phyloP scores from a whole-genome alignment of 495 filamentous ascomycete species.

The Pyrenopolyporus hunteri region DNA sequence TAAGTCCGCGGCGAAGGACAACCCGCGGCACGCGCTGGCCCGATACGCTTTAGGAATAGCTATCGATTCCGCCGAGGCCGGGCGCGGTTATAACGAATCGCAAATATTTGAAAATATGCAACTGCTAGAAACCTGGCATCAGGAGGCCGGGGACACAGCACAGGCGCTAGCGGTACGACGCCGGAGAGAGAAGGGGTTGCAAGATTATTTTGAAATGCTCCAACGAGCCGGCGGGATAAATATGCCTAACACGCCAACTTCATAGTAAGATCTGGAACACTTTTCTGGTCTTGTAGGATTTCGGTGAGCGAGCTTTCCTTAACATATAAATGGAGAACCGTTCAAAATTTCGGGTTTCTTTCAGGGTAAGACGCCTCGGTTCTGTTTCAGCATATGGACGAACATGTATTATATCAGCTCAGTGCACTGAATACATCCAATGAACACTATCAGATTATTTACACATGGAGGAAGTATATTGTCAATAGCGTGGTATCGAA shows the following conservation, averaged over 20 bases:
- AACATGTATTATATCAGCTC: conserved; percentile 3
- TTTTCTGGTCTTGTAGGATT: neutral
- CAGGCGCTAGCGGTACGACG: conserved; percentile 20
- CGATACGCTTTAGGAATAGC: conserved; percentile 25
- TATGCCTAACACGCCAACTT: conserved; percentile 1
- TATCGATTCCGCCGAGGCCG: conserved; percentile 19
- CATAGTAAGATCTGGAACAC: neutral
- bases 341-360: neutral
- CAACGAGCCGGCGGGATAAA: neutral
- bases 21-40: conserved; percentile 28
- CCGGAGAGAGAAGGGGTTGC: conserved; percentile 22
- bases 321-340: neutral
- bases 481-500: too few relatives aligned
- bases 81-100: conserved; percentile 21
- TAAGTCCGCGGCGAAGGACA: neutral
- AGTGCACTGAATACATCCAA: neutral
- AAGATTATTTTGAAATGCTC: conserved; percentile 20
- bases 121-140: conserved; percentile 30
- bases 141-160: conserved; percentile 21
- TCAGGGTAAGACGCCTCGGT: neutral
- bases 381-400: neutral
- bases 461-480: too few relatives aligned
- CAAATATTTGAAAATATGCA: conserved; percentile 36
- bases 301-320: neutral
- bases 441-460: too few relatives aligned